Evolutionary conservation across 1,284 basidiomycete genomes (phyloP).

Genomic region (Puccinia hordei): DNA sequence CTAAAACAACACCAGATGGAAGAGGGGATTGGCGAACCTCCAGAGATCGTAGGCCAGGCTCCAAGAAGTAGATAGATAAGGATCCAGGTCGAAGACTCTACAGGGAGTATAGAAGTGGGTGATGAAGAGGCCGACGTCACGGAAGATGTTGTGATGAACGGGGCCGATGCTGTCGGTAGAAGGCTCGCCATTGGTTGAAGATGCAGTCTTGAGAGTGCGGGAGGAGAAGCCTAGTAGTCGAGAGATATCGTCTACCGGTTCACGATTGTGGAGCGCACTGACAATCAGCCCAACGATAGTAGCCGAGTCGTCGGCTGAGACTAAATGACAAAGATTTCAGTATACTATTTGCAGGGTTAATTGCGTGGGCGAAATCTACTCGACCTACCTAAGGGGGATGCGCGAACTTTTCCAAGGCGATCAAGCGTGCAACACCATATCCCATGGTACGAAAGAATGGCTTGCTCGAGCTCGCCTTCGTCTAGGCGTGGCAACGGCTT

Average conservation of each 20-base stretch:
- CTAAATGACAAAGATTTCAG: too few species aligned
- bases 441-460: constrained; percentile 13
- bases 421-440: constrained; percentile 13
- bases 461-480: background rate
- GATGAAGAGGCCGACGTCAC: background rate
- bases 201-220: background rate
- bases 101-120: background rate
- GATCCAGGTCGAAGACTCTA: constrained; percentile 9
- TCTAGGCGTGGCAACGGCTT: background rate
- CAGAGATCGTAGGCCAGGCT: constrained; percentile 30
- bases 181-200: background rate
- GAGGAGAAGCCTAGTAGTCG: background rate
- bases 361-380: background rate
- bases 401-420: constrained; percentile 14
- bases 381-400: constrained; percentile 1
- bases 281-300: background rate
- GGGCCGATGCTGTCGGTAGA: background rate
- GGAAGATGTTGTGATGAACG: constrained; percentile 13
- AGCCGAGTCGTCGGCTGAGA: background rate
- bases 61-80: background rate
- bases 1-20: background rate
- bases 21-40: constrained; percentile 14
- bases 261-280: constrained; percentile 19
- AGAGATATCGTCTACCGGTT: constrained; percentile 15
- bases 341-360: too few species aligned